phyloP scores from a whole-genome alignment of 2,329 filamentous ascomycete genomes.

The Fusarium lyarnte region DNA sequence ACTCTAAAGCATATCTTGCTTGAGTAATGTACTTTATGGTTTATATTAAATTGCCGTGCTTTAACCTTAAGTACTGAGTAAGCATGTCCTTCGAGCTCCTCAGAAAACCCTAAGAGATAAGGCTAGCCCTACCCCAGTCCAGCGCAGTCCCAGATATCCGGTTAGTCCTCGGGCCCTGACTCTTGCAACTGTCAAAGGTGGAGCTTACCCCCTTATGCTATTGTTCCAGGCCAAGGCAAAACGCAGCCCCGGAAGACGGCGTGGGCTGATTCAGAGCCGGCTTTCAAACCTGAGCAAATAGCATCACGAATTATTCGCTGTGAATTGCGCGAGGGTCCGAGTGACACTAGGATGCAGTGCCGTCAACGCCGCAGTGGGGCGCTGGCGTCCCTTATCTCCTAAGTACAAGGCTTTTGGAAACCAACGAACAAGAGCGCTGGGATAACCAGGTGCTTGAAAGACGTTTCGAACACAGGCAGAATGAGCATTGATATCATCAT shows the following conservation, averaged over 20 bases:
- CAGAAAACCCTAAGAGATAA: background rate
- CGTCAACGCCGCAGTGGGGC: background rate
- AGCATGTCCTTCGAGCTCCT: background rate
- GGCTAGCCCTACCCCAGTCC: background rate
- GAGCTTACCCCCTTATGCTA: background rate
- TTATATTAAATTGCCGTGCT: too few relatives aligned
- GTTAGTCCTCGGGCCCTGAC: background rate
- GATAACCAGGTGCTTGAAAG: accelerated
- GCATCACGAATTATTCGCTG: background rate
- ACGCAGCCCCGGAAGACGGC: background rate
- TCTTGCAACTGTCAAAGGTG: background rate
- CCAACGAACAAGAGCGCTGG: accelerated
- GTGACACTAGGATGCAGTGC: background rate
- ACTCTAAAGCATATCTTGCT: background rate
- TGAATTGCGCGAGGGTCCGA: background rate
- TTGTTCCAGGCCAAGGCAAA: background rate
- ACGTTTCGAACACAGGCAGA: accelerated
- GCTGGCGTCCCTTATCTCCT: background rate
- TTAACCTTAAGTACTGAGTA: background rate
- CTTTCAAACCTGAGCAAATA: background rate
- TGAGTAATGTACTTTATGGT: too few relatives aligned
- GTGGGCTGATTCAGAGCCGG: background rate
- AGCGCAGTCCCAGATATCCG: background rate
- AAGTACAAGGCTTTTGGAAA: accelerated
- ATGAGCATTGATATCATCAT: accelerated